These are phyloP conservation scores for Chytriomyces hyalinus DNA, from an alignment of 192 early-diverging fungal species.

Conservation along the genomic window DNA sequence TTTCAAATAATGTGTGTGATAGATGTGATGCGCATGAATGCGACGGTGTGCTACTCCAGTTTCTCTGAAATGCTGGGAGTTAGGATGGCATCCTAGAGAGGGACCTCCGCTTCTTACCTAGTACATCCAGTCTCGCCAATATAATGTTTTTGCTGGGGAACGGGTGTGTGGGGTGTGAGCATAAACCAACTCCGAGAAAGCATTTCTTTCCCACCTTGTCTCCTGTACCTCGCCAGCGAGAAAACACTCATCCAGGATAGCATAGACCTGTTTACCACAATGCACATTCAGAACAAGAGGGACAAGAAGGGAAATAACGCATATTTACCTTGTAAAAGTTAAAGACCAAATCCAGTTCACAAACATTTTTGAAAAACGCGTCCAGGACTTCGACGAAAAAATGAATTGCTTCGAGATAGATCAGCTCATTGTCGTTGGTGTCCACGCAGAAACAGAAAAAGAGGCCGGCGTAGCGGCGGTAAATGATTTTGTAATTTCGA, in stretches of 20 bases:
- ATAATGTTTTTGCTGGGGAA: slow-evolving; percentile 53
- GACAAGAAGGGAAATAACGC: not conserved
- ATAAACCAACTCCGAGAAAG: not conserved
- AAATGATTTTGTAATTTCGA: slow-evolving; percentile 97
- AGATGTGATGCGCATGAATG: too few species aligned
- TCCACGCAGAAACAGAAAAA: slow-evolving; percentile 99
- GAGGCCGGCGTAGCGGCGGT: slow-evolving; percentile 95
- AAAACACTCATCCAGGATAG: slow-evolving; percentile 97
- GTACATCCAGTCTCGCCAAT: slow-evolving; percentile 52
- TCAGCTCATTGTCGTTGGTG: slow-evolving; percentile 96
- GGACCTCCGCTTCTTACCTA: slow-evolving; percentile 43
- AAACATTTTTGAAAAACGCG: slow-evolving; percentile 97
- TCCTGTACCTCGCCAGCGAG: slow-evolving; percentile 98
- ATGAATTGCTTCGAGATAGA: slow-evolving; percentile 95
- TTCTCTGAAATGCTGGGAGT: not conserved
- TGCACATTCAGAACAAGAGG: not conserved
- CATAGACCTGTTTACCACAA: slow-evolving; percentile 63
- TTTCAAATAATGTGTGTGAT: too few species aligned
- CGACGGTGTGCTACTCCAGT: not conserved
- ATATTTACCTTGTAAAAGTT: slow-evolving; percentile 84
- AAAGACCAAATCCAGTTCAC: slow-evolving; percentile 97
- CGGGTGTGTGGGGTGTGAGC: not conserved
- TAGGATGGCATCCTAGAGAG: not conserved
- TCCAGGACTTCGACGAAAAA: slow-evolving; percentile 99
- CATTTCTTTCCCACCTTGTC: slow-evolving; percentile 66